Evolutionary conservation across 192 early-diverging fungal species (phyloP).

Genomic region (Irineochytrium annulatum): DNA sequence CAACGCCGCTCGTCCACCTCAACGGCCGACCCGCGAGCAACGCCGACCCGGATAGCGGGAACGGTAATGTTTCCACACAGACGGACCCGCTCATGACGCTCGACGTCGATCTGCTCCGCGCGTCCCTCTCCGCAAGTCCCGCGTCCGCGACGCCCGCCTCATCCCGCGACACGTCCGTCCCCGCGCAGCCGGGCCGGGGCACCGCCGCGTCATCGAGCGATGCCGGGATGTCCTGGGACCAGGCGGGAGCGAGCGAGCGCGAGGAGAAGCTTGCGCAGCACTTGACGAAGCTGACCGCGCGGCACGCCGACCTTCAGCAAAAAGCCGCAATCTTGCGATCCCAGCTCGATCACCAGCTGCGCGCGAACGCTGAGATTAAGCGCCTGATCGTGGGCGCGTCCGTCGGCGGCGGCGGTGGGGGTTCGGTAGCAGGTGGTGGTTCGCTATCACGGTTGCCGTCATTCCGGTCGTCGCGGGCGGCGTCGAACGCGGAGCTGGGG

Average conservation of each 20-base stretch:
- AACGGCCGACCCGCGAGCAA: background rate
- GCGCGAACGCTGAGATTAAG: slow-evolving; percentile 25
- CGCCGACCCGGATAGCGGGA: background rate
- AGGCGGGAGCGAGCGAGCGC: background rate
- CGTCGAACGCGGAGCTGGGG: background rate
- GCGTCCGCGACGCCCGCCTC: background rate
- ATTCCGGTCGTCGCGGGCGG: background rate
- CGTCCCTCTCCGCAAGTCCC: background rate
- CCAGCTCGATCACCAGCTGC: slow-evolving; percentile 25
- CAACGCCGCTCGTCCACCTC: background rate
- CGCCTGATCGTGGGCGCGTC: slow-evolving; percentile 13
- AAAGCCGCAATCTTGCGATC: background rate
- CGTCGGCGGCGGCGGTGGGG: background rate
- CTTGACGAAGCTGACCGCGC: slow-evolving; percentile 20
- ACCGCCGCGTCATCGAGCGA: background rate
- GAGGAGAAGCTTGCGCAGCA: background rate
- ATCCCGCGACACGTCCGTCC: background rate
- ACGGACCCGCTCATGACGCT: background rate
- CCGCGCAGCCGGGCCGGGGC: background rate
- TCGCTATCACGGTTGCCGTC: no score
- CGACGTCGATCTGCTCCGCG: background rate
- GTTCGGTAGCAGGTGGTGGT: background rate
- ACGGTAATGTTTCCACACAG: background rate
- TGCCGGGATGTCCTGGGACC: background rate
- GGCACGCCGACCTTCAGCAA: slow-evolving; percentile 23